Evolutionary conservation across 1,139 yeast species (phyloP).

Genomic region (Debaryomyces psychrophilus): DNA sequence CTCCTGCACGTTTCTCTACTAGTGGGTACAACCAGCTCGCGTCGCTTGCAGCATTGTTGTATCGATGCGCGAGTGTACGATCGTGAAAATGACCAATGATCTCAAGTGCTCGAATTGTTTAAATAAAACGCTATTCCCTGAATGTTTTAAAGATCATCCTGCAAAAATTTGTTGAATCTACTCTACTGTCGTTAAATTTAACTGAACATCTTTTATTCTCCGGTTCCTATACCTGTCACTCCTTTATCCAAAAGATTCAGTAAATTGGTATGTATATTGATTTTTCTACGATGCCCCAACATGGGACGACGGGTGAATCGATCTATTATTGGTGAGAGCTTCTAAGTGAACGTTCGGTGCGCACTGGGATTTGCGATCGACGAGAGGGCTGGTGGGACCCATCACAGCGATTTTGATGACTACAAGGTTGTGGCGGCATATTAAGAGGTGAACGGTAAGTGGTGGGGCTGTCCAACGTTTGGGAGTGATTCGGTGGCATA

Average conservation of each 20-base stretch:
- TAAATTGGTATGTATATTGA: slow-evolving; percentile 7
- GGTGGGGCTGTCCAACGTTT: too few species aligned
- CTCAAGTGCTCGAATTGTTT: neutral
- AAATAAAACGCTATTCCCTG: slow-evolving; percentile 1
- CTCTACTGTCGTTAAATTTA: slow-evolving; percentile 10
- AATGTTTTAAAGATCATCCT: neutral
- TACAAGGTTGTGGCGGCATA: too few species aligned
- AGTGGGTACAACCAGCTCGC: slow-evolving; percentile 7
- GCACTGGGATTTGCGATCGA: too few species aligned
- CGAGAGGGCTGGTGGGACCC: too few species aligned
- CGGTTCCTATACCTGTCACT: slow-evolving; percentile 19
- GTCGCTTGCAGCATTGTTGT: slow-evolving; percentile 8
- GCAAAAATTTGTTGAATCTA: neutral
- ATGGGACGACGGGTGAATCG: too few species aligned
- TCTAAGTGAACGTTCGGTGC: too few species aligned
- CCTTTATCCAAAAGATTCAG: slow-evolving; percentile 13
- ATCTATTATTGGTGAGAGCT: too few species aligned
- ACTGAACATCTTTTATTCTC: slow-evolving; percentile 10
- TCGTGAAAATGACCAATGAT: neutral
- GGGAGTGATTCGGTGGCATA: neutral
- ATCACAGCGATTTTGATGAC: too few species aligned
- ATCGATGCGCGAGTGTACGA: neutral
- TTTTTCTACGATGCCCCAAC: neutral
- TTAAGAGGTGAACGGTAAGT: too few species aligned
- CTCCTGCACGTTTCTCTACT: slow-evolving; percentile 3